phyloP scores from a whole-genome alignment of 306 rosid genomes.

The Quercus engelmannii region DNA sequence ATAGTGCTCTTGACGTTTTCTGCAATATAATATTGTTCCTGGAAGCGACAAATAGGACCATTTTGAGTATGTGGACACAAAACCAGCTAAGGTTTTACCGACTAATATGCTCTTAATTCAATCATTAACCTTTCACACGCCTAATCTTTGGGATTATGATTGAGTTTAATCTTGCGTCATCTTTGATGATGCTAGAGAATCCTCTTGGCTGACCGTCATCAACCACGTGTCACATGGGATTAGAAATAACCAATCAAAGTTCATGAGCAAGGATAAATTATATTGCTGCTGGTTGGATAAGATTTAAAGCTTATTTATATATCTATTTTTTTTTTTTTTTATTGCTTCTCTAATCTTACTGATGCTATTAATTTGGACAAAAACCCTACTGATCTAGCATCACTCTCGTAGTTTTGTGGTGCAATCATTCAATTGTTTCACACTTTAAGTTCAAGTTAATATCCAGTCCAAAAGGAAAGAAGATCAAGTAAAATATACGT shows the following conservation, averaged over 20 bases:
- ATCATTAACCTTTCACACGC: neutral
- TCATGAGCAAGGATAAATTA: neutral
- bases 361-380: neutral
- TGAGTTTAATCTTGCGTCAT: neutral
- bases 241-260: neutral
- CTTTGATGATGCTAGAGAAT: neutral
- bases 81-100: neutral
- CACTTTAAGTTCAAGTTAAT: too few species aligned
- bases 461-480: too few species aligned
- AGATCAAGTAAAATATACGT: too few species aligned
- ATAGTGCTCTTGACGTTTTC: constrained; percentile 15
- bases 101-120: neutral
- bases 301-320: neutral
- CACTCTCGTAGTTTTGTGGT: too few species aligned
- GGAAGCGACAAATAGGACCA: neutral
- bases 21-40: neutral
- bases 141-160: neutral
- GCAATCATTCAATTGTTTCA: too few species aligned
- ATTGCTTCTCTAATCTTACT: neutral
- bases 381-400: too few species aligned
- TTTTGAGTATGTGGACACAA: neutral
- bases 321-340: too few species aligned
- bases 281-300: neutral
- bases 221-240: neutral
- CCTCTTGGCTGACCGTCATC: neutral